phyloP scores from a whole-genome alignment of 1,284 basidiomycete species.

The Marasmius sp. region DNA sequence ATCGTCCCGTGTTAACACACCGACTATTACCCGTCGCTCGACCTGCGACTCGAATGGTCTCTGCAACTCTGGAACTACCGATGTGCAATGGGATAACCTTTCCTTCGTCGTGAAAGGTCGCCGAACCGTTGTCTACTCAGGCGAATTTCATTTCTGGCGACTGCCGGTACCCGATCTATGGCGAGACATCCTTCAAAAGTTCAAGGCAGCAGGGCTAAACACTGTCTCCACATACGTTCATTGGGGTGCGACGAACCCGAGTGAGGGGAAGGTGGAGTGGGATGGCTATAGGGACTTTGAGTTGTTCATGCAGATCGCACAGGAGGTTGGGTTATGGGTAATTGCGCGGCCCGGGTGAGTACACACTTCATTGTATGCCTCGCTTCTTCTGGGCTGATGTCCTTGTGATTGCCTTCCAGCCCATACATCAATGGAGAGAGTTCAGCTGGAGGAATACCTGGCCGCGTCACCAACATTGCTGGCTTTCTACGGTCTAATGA shows the following conservation, averaged over 20 bases:
- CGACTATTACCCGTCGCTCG: neutral
- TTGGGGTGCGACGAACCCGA: slow-evolving; percentile 7
- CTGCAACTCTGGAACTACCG: neutral
- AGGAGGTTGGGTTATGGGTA: slow-evolving; percentile 7
- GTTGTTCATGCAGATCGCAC: slow-evolving; percentile 3
- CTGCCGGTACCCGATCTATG: slow-evolving; percentile 14
- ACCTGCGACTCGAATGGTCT: neutral
- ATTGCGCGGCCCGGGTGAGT: slow-evolving; percentile 7
- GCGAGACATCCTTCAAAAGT: slow-evolving; percentile 15
- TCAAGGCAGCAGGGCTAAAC: slow-evolving; percentile 15
- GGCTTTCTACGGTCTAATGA: slow-evolving; percentile 5
- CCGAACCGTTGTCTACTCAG: slow-evolving; percentile 1
- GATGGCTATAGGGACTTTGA: slow-evolving; percentile 3
- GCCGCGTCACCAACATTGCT: slow-evolving; percentile 8
- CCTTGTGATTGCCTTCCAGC: neutral
- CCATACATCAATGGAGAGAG: slow-evolving; percentile 10
- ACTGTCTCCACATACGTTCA: slow-evolving; percentile 2
- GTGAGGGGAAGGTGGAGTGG: neutral
- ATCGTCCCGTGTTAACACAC: neutral
- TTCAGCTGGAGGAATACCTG: slow-evolving; percentile 9
- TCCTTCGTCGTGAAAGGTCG: neutral
- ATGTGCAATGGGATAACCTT: neutral
- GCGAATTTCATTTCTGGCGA: slow-evolving; percentile 13
- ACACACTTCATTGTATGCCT: neutral
- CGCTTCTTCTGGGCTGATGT: neutral